These are phyloP conservation scores for Nemania abortiva DNA, from an alignment of 2,329 filamentous ascomycete genomes.

Conservation along the genomic window DNA sequence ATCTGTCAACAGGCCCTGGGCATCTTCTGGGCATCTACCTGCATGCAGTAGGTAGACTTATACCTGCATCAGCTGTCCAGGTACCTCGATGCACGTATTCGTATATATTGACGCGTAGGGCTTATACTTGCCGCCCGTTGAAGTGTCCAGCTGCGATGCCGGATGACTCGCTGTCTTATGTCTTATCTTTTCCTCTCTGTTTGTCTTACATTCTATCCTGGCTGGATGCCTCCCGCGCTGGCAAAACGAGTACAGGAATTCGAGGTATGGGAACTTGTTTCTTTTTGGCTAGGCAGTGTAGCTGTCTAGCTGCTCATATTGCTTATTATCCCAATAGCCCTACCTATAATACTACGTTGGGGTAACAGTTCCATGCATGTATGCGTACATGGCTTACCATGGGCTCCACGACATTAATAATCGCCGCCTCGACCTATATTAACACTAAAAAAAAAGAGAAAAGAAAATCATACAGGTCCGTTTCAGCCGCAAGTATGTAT, in stretches of 20 bases:
- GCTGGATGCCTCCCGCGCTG: neutral
- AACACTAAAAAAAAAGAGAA: constrained; percentile 3
- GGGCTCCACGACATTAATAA: constrained; percentile 19
- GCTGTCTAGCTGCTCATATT: constrained; percentile 33
- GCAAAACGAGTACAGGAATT: neutral
- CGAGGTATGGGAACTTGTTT: neutral
- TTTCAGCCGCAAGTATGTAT: constrained; percentile 32
- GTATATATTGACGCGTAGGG: constrained; percentile 16
- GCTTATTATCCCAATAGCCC: constrained; percentile 39
- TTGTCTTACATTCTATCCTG: constrained; percentile 7
- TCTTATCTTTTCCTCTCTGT: constrained; percentile 2
- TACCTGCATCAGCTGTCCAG: neutral
- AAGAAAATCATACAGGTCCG: neutral
- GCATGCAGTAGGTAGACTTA: neutral
- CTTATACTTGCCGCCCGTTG: neutral
- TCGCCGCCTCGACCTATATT: constrained; percentile 20
- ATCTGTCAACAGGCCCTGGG: constrained; percentile 17
- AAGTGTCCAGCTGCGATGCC: constrained; percentile 18
- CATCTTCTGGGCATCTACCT: neutral
- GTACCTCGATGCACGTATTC: neutral
- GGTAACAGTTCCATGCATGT: constrained; percentile 31
- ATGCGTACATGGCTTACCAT: constrained; percentile 17
- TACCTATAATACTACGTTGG: constrained; percentile 39
- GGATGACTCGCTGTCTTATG: constrained; percentile 22
- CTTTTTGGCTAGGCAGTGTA: constrained; percentile 20